Evolutionary conservation across 108 stramenopile genomes (phyloP).

Genomic region (Skeletonema costatum): DNA sequence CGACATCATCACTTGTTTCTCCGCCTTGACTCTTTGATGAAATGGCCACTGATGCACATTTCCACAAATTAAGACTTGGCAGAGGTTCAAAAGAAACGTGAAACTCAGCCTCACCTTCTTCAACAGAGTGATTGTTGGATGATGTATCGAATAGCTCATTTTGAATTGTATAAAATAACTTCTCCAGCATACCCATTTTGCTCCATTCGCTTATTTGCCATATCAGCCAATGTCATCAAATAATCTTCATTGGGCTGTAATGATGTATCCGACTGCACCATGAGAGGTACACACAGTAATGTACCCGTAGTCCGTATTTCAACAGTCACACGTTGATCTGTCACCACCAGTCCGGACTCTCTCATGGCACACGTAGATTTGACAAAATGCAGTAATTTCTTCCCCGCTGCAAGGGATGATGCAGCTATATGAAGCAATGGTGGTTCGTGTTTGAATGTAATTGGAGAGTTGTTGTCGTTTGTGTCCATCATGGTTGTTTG

Average conservation of each 20-base stretch:
- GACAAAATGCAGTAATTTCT: constrained; percentile 60
- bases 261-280: constrained; percentile 18
- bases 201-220: constrained; percentile 67
- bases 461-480: constrained; percentile 9
- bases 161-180: constrained; percentile 48
- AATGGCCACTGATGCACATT: constrained; percentile 57
- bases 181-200: constrained; percentile 59
- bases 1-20: background rate
- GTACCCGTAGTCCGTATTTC: constrained; percentile 74
- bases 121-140: background rate
- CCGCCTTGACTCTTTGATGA: background rate
- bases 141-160: constrained; percentile 40
- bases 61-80: constrained; percentile 74
- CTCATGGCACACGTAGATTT: constrained; percentile 73
- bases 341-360: constrained; percentile 82
- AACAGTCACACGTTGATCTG: constrained; percentile 59
- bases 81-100: constrained; percentile 28
- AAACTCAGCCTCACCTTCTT: constrained; percentile 14
- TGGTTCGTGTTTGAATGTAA: constrained; percentile 79
- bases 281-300: constrained; percentile 56
- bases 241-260: constrained; percentile 39
- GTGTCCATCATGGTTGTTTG: constrained; percentile 1
- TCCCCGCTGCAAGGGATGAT: constrained; percentile 51
- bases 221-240: constrained; percentile 51
- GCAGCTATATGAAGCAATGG: constrained; percentile 84